These are phyloP conservation scores for Aureobasidium sp. DNA, from an alignment of 2,329 filamentous ascomycete genomes.

Conservation along the genomic window DNA sequence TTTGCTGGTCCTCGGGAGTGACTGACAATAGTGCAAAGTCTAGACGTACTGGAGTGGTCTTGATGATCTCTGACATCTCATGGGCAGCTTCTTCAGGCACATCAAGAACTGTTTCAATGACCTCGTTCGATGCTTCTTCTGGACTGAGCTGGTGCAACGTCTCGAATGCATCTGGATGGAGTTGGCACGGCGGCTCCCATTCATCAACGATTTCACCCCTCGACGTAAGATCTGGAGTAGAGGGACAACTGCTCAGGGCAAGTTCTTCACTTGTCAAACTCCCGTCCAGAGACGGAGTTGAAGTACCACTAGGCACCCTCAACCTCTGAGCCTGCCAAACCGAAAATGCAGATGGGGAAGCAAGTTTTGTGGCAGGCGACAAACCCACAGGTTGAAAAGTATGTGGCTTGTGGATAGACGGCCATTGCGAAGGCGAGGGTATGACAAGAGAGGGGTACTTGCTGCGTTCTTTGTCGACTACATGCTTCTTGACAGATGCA, in stretches of 20 bases:
- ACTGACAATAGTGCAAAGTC: constrained; percentile 3
- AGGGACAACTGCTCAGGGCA: constrained; percentile 71
- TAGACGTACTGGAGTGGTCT: constrained; percentile 19
- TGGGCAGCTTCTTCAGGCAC: constrained; percentile 38
- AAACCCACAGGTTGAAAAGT: constrained; percentile 33
- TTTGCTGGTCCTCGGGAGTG: constrained; percentile 15
- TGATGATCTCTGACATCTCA: constrained; percentile 56
- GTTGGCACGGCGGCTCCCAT: constrained; percentile 52
- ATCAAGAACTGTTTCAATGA: constrained; percentile 28
- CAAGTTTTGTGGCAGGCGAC: constrained; percentile 39
- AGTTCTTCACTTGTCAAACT: constrained; percentile 84
- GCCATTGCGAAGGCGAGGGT: constrained; percentile 49
- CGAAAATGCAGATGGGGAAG: constrained; percentile 47
- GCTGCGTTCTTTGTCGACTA: constrained; percentile 24
- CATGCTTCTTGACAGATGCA: constrained; percentile 40
- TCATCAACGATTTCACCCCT: constrained; percentile 48
- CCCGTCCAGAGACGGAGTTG: constrained; percentile 81
- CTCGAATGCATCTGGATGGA: constrained; percentile 72
- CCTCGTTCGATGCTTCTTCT: constrained; percentile 26
- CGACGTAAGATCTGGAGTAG: constrained; percentile 63
- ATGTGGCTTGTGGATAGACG: constrained; percentile 45
- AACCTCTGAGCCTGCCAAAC: constrained; percentile 54
- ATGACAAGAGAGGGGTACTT: constrained; percentile 53
- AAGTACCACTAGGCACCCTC: constrained; percentile 64
- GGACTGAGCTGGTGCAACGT: constrained; percentile 67